Evolutionary conservation across 164 flowering plant genomes (phyloP), one percentile per base, ranked within the genome.

Genomic region (Stephania japonica): DNA sequence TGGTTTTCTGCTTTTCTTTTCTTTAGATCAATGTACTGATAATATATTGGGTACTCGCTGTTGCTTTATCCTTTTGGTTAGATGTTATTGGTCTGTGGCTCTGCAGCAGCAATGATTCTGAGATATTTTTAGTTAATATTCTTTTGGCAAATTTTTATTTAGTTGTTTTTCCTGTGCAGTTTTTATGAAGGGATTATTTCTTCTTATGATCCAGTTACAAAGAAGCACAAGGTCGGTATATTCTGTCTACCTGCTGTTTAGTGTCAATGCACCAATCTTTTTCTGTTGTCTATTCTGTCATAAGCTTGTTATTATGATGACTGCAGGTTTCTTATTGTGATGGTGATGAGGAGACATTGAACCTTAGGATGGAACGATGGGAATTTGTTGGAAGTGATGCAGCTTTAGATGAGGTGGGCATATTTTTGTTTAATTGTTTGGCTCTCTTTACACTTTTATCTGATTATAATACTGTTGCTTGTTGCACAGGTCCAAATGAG

Each of bases 321-420:
- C 21, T 75, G 42, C 72, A 94, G 98, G 86, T 94, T 69, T 7
- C 73, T 7, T 94, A 94, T 78, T 32, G 0, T 81, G 99, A 94
- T 79, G 97, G 95, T 38, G 99, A 94, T 75, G 69, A 69, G 75
- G 99, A 94, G 78, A 73, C 65, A 56, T 73, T 94, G 75, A 66
- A 75, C 75, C 92, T 94, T 38, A 80, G 73, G 44, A 80, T 73
- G 72, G 86, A 94, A 76, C 74, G 25, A 61, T 92, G 91, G 91
- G 76, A 80, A 71, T 44, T 86, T 43, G 68, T 92, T 63, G 76
- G 70, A 41, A 56, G 21, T 13, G 21, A 56, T 56, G 84, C 78
- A 2, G 42, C 76, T 67, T 73, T 26, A 18, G 83, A 77, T 67
- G 81, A 26, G 88, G 94, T 90, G 68, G 49, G 86, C 78, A 43